Conservation (phyloP, 148 eudicot species). For the Arctostaphylos glauca region DNA sequence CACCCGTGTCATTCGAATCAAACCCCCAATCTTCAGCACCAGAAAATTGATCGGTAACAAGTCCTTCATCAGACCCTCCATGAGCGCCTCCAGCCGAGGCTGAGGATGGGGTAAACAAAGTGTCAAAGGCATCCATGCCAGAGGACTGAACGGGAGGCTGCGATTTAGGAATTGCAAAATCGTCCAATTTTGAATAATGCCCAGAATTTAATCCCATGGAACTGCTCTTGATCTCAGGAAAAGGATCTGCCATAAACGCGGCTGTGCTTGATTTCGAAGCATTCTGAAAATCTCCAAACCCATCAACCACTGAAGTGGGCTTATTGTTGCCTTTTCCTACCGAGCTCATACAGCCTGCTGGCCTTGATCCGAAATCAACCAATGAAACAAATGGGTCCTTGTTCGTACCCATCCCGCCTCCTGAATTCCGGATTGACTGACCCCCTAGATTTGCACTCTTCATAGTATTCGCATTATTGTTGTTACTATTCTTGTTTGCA, state of each 20-base stretch:
- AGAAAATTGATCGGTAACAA: slow-evolving; percentile 40
- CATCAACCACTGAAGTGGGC: slow-evolving; percentile 33
- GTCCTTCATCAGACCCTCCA: slow-evolving; percentile 31
- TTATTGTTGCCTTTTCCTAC: slow-evolving; percentile 31
- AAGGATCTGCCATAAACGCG: slow-evolving; percentile 23
- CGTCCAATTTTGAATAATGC: slow-evolving; percentile 37
- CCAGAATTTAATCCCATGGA: slow-evolving; percentile 29
- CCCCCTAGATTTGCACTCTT: slow-evolving; percentile 45
- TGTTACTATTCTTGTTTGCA: slow-evolving; percentile 17
- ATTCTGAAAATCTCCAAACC: slow-evolving; percentile 66
- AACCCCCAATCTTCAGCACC: slow-evolving; percentile 82
- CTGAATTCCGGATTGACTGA: slow-evolving; percentile 34
- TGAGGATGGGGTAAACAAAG: slow-evolving; percentile 46
- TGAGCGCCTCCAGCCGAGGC: slow-evolving; percentile 29
- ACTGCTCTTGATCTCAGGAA: slow-evolving; percentile 24
- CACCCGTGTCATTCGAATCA: slow-evolving; percentile 44
- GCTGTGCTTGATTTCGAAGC: slow-evolving; percentile 43
- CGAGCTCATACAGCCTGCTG: slow-evolving; percentile 39
- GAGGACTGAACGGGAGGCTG: slow-evolving; percentile 42
- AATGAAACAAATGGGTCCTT: slow-evolving; percentile 80
- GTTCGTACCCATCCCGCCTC: slow-evolving; percentile 38
- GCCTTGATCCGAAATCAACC: slow-evolving; percentile 59
- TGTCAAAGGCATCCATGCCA: slow-evolving; percentile 53
- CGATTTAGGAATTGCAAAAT: slow-evolving; percentile 39
- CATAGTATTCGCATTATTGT: slow-evolving; percentile 24